These are phyloP conservation scores for Hippophae tibetana DNA, from an alignment of 306 rosid genomes.

Conservation along the genomic window DNA sequence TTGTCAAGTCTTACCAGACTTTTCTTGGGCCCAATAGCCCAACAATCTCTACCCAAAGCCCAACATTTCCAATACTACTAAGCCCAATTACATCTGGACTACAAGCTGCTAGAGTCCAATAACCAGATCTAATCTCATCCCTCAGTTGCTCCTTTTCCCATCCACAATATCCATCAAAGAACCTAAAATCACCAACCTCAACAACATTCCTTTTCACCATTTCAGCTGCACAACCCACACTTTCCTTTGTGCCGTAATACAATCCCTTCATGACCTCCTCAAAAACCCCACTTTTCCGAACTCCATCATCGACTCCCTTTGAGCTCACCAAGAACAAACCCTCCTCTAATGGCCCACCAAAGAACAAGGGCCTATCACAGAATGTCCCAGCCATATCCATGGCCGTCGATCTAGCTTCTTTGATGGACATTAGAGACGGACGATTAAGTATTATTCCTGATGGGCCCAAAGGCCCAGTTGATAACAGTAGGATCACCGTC, in stretches of 20 bases:
- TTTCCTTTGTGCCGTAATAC: constrained; percentile 69
- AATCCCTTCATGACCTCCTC: constrained; percentile 78
- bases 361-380: constrained; percentile 58
- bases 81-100: constrained; percentile 68
- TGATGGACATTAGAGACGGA: constrained; percentile 80
- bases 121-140: constrained; percentile 57
- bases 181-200: constrained; percentile 58
- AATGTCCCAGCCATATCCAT: constrained; percentile 54
- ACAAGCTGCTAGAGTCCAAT: constrained; percentile 89
- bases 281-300: constrained; percentile 60
- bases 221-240: constrained; percentile 74
- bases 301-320: constrained; percentile 24
- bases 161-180: constrained; percentile 90
- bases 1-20: constrained; percentile 31
- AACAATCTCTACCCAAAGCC: constrained; percentile 74
- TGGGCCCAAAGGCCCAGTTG: constrained; percentile 65
- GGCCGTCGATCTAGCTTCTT: constrained; percentile 64
- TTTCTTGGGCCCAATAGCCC: constrained; percentile 63
- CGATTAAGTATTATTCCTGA: constrained; percentile 68
- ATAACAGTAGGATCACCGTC: constrained; percentile 57
- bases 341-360: constrained; percentile 83
- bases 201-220: constrained; percentile 70
- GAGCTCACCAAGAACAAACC: constrained; percentile 65
- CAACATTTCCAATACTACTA: constrained; percentile 29
- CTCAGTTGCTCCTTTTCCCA: constrained; percentile 71